Base-by-base conservation (phyloP, 495 filamentous ascomycete genomes). In the Penicillium egyptiacum region DNA sequence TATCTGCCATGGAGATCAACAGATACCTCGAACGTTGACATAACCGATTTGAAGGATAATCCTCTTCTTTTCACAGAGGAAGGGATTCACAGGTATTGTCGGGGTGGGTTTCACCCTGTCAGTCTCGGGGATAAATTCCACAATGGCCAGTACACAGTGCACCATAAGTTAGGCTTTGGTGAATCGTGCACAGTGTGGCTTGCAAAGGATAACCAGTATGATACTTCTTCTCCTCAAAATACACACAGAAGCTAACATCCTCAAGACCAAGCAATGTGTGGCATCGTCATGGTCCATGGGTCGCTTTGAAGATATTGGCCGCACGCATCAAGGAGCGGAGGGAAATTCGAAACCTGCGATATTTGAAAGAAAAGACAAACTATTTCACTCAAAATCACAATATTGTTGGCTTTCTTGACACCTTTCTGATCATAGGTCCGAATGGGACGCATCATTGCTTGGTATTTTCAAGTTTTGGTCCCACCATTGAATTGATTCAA, bases 111-210 rank as follows among this genome's bases (percentile, higher is more conserved):
- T 69, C 90, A 94, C 64, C 90, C 90, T 2, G 88, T 91, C 7
- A 75, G 79, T 48, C 82, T 92, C 46, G 90, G 89, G 49, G 89
- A 94, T 72, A 84, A 84, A 59, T 92, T 92, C 77, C 89, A 91
- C 61, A 83, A 89, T 65, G 88, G 90, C 48, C 86, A 88, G 69
- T 94, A 94, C 73, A 90, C 86, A 2, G 82, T 93, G 26, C 83
- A 91, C 59, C 84, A 88, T 64, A 94, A 94, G 76, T 79, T 94
- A 20, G 90, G 90, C 11, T 93, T 87, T 88, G 89, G 90, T 59
- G 88, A 90, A 64, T 92, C 91, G 74, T 91, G 86, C 11, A 94
- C 90, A 8, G 89, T 94, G 41, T 93, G 90, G 90, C 77, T 94
- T 28, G 72, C 68, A 9, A 44, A 37, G 31, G 69, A 77, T 60